phyloP scores from a whole-genome alignment of 306 rosid genomes.

The Glycyrrhiza uralensis region DNA sequence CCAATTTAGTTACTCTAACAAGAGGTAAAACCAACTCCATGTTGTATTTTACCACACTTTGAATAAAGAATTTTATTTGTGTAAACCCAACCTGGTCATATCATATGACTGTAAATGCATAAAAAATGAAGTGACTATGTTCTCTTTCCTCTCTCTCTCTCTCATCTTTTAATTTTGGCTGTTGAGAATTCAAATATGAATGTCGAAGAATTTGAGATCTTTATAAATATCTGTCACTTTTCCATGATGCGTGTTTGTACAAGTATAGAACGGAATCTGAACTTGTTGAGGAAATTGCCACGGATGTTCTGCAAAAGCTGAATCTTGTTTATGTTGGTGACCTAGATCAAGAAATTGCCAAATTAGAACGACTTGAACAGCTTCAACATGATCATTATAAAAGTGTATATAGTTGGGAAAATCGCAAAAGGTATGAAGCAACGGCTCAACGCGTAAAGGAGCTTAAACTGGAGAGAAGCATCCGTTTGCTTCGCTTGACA shows the following conservation, averaged over 20 bases:
- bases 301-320: slow-evolving; percentile 22
- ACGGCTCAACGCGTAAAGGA: neutral
- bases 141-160: too few relatives aligned
- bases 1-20: too few relatives aligned
- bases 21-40: too few relatives aligned
- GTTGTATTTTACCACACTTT: too few relatives aligned
- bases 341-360: neutral
- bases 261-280: slow-evolving; percentile 10
- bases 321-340: slow-evolving; percentile 20
- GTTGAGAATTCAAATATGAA: too few relatives aligned
- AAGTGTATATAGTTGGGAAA: neutral
- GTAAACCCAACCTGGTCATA: too few relatives aligned
- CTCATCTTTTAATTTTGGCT: too few relatives aligned
- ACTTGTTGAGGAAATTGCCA: slow-evolving; percentile 35
- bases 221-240: neutral
- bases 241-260: neutral
- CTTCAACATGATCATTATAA: neutral
- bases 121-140: too few relatives aligned
- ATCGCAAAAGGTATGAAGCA: neutral
- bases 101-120: too few relatives aligned
- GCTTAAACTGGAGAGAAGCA: slow-evolving; percentile 10
- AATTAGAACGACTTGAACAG: neutral
- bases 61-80: too few relatives aligned
- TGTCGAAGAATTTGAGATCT: too few relatives aligned
- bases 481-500: slow-evolving; percentile 22